Percentiles rank a stretch among this genome's conserved stretches.
These are phyloP conservation scores for Clitopilus hobsonii DNA, from an alignment of 768 basidiomycete species.

Conservation along the genomic window DNA sequence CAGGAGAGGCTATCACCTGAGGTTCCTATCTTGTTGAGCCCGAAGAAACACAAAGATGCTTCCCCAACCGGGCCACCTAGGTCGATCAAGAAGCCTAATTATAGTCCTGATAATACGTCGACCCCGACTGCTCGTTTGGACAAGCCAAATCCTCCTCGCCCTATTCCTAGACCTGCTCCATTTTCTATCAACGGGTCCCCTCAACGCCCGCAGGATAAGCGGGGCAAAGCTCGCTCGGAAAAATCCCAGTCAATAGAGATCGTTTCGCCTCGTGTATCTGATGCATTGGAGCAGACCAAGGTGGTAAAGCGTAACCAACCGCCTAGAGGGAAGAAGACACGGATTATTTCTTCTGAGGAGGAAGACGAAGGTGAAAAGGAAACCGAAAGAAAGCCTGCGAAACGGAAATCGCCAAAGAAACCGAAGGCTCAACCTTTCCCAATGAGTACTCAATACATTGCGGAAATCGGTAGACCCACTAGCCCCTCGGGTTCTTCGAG, in stretches of 20 bases:
- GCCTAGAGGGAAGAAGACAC: no score
- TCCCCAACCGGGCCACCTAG: background rate
- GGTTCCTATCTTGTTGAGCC: background rate
- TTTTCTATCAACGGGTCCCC: no score
- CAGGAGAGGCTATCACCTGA: background rate
- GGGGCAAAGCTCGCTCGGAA: background rate
- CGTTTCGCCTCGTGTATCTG: no score
- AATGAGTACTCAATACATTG: slow-evolving; percentile 42
- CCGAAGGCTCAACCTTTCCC: slow-evolving; percentile 34
- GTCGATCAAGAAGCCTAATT: background rate
- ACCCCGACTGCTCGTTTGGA: background rate
- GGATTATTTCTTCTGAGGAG: slow-evolving; percentile 3
- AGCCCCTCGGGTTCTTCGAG: slow-evolving; percentile 9
- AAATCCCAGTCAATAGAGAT: background rate
- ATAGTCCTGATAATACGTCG: background rate
- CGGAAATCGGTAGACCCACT: slow-evolving; percentile 26
- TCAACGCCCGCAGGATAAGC: background rate
- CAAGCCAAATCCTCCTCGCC: background rate
- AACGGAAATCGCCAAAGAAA: background rate
- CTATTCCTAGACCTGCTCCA: no score
- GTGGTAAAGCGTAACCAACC: no score
- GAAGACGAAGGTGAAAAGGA: background rate
- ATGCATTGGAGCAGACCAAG: no score
- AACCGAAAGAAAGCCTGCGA: background rate
- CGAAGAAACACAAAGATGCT: background rate